Percentiles rank a stretch among this genome's conserved stretches.
Conservation (phyloP, 2,329 filamentous ascomycete species). For the Lithohypha guttulata region DNA sequence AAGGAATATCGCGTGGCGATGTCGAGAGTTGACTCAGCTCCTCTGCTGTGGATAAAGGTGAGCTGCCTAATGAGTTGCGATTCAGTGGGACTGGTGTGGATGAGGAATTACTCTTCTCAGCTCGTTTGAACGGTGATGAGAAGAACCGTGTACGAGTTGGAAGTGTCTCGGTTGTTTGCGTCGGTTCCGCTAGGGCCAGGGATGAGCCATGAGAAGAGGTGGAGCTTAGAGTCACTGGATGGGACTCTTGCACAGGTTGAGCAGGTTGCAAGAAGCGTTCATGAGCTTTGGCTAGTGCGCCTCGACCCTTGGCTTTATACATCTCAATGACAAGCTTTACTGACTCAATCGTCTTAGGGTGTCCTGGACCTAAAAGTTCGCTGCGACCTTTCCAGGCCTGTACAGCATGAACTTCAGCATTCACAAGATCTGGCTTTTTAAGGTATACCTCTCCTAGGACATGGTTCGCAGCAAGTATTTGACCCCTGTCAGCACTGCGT, state of each 20-base stretch:
- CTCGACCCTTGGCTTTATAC: slow-evolving; percentile 15
- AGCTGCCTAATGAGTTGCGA: background rate
- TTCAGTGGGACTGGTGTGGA: background rate
- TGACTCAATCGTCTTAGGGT: slow-evolving; percentile 17
- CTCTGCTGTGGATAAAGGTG: background rate
- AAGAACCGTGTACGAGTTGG: background rate
- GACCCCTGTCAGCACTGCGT: slow-evolving; percentile 2
- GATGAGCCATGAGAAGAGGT: background rate
- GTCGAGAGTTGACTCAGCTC: slow-evolving; percentile 1
- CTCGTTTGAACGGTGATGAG: background rate
- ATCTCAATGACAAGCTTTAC: slow-evolving; percentile 18
- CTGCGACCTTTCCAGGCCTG: slow-evolving; percentile 16
- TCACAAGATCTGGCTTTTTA: slow-evolving; percentile 14
- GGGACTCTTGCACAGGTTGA: slow-evolving; percentile 4
- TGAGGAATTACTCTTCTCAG: background rate
- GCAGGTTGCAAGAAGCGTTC: slow-evolving; percentile 15
- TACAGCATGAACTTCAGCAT: slow-evolving; percentile 16
- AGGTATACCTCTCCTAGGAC: slow-evolving; percentile 16
- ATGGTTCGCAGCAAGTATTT: slow-evolving; percentile 15
- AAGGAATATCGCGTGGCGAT: slow-evolving; percentile 3
- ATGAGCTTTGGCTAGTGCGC: slow-evolving; percentile 17
- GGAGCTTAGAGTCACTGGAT: background rate
- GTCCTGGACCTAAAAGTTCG: slow-evolving; percentile 15
- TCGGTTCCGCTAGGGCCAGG: background rate
- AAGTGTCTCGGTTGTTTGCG: background rate